Conservation (phyloP, 768 basidiomycete species). For the Agaricus blazei region DNA sequence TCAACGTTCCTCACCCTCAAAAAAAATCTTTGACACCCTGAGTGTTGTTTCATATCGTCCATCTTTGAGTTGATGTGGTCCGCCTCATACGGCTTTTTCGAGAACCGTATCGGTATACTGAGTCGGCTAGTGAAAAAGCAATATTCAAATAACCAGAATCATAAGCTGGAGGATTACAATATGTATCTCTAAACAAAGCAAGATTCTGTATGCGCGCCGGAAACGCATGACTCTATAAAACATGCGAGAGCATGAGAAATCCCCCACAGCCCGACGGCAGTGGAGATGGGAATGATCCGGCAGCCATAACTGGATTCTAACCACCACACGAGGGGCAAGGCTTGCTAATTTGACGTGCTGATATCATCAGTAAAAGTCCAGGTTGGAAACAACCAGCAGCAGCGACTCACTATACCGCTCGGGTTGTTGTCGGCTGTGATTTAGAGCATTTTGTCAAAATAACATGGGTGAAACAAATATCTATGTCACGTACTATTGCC, state of each 20-base stretch:
- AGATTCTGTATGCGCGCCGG: too few relatives aligned
- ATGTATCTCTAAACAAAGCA: too few relatives aligned
- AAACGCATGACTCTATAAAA: too few relatives aligned
- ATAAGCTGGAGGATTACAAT: too few relatives aligned
- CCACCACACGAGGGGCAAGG: background rate
- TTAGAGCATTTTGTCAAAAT: background rate
- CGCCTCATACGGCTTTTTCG: too few relatives aligned
- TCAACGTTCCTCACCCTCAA: too few relatives aligned
- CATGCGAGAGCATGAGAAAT: background rate
- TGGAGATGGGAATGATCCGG: background rate
- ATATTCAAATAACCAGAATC: too few relatives aligned
- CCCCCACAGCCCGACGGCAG: background rate
- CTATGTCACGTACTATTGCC: constrained; percentile 7
- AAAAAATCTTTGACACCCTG: too few relatives aligned
- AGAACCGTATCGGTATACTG: too few relatives aligned
- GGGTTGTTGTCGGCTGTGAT: background rate
- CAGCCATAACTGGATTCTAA: background rate
- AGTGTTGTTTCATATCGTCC: too few relatives aligned
- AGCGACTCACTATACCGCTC: constrained; percentile 7
- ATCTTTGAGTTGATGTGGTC: too few relatives aligned
- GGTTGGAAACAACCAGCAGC: background rate
- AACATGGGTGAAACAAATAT: background rate
- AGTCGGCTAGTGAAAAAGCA: too few relatives aligned
- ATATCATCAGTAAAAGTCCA: background rate
- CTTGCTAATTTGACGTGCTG: background rate